phyloP scores from a whole-genome alignment of 306 rosid species.

The Medicago arabica region DNA sequence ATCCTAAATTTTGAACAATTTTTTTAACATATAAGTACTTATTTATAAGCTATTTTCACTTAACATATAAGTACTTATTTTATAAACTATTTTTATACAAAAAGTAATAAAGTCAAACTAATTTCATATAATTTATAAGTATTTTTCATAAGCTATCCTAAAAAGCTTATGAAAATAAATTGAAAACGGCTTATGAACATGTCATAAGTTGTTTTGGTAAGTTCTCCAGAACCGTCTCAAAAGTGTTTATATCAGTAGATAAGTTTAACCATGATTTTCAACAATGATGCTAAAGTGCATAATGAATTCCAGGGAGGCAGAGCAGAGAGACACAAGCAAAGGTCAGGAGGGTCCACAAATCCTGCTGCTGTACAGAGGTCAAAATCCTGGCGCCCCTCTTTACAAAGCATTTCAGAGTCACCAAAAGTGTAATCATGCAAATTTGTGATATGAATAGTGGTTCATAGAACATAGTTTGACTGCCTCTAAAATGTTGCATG shows the following conservation, averaged over 20 bases:
- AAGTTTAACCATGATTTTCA: no score
- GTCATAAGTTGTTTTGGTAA: background rate
- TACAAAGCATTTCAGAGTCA: slow-evolving; percentile 88
- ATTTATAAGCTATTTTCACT: no score
- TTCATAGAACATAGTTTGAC: slow-evolving; percentile 30
- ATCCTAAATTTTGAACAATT: background rate
- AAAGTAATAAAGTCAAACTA: background rate
- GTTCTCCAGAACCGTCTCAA: background rate
- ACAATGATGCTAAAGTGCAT: background rate
- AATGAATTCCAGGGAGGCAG: slow-evolving; percentile 63
- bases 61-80: background rate
- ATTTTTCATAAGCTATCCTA: background rate
- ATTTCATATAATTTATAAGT: background rate
- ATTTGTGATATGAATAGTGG: slow-evolving; percentile 36
- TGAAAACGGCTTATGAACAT: background rate
- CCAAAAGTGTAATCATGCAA: slow-evolving; percentile 50
- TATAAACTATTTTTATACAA: background rate
- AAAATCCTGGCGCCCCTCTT: slow-evolving; percentile 90
- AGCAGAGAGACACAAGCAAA: slow-evolving; percentile 62
- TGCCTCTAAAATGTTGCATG: slow-evolving; percentile 43
- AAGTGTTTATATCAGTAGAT: background rate
- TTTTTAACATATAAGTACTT: background rate
- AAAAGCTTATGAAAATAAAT: background rate
- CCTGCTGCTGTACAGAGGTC: slow-evolving; percentile 58
- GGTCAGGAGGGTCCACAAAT: slow-evolving; percentile 54